A percentile compares a stretch with the other conserved stretches of the same genome.
These are phyloP conservation scores for Plasmopara halstedii DNA, from an alignment of 352 stramenopile genomes.

Conservation along the genomic window DNA sequence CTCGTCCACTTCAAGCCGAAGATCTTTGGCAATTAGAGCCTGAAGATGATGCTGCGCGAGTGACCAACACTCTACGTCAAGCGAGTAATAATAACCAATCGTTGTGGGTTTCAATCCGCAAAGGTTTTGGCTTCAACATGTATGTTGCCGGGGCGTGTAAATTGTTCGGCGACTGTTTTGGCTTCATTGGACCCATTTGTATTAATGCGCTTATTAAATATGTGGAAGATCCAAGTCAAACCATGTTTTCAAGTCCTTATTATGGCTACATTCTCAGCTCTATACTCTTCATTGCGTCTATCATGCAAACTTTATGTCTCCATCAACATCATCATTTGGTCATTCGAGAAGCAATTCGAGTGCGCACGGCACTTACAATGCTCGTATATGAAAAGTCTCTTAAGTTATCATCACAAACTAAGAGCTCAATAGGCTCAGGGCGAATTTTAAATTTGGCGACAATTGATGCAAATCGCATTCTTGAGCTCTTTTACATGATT, in stretches of 20 bases:
- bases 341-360: conserved; percentile 55
- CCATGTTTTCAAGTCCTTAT: conserved; percentile 33
- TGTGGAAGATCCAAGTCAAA: conserved; percentile 40
- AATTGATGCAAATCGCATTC: conserved; percentile 87
- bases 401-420: conserved; percentile 46
- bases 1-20: conserved; percentile 23
- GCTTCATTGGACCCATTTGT: conserved; percentile 80
- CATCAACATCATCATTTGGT: conserved; percentile 62
- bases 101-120: conserved; percentile 39
- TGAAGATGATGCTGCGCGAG: conserved; percentile 23
- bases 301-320: conserved; percentile 47
- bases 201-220: conserved; percentile 52
- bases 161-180: conserved; percentile 83
- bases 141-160: conserved; percentile 86
- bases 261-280: conserved; percentile 53
- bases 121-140: conserved; percentile 87
- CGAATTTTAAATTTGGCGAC: conserved; percentile 93
- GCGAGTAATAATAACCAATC: conserved; percentile 10
- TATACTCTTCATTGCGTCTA: conserved; percentile 36
- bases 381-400: conserved; percentile 58
- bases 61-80: conserved; percentile 24
- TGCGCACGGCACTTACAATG: conserved; percentile 56
- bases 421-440: conserved; percentile 48
- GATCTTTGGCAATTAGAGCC: conserved; percentile 37
- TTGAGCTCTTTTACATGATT: conserved; percentile 69